Evolutionary conservation across 2,329 filamentous ascomycete species (phyloP).

Genomic region (Alternaria arborescens): DNA sequence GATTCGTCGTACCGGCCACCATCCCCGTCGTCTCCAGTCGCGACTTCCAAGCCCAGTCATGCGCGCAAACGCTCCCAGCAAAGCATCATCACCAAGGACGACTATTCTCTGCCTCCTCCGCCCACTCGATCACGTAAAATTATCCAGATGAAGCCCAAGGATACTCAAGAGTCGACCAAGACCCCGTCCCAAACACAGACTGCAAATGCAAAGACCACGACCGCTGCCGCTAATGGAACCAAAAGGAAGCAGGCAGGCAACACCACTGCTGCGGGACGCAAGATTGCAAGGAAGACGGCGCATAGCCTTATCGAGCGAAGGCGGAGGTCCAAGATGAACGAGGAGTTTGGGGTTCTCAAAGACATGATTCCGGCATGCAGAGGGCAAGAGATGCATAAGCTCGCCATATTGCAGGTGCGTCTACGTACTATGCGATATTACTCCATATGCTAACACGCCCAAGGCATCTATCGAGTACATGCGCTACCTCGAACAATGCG

Average conservation of each 20-base stretch:
- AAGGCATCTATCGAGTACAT: constrained; percentile 97
- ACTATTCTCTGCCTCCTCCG: constrained; percentile 86
- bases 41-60: constrained; percentile 41
- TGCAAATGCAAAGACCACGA: constrained; percentile 29
- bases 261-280: constrained; percentile 86
- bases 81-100: constrained; percentile 62
- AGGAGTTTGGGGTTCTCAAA: constrained; percentile 93
- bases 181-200: constrained; percentile 24
- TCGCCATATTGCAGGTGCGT: constrained; percentile 87
- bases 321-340: constrained; percentile 96
- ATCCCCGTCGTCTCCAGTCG: constrained; percentile 52
- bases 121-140: constrained; percentile 94
- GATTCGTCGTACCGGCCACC: constrained; percentile 62
- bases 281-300: constrained; percentile 94
- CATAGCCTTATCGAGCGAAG: constrained; percentile 94
- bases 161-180: constrained; percentile 35
- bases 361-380: constrained; percentile 94
- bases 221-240: constrained; percentile 47
- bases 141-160: constrained; percentile 90
- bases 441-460: constrained; percentile 4
- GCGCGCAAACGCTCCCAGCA: constrained; percentile 44
- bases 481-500: constrained; percentile 89
- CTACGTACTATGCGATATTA: too few species aligned
- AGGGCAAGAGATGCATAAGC: constrained; percentile 96
- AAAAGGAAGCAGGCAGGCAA: constrained; percentile 77